A percentile compares a stretch with the other conserved stretches of the same genome.
These are phyloP conservation scores for Pugionium cornutum DNA, from an alignment of 345 rosid genomes.

Conservation along the genomic window DNA sequence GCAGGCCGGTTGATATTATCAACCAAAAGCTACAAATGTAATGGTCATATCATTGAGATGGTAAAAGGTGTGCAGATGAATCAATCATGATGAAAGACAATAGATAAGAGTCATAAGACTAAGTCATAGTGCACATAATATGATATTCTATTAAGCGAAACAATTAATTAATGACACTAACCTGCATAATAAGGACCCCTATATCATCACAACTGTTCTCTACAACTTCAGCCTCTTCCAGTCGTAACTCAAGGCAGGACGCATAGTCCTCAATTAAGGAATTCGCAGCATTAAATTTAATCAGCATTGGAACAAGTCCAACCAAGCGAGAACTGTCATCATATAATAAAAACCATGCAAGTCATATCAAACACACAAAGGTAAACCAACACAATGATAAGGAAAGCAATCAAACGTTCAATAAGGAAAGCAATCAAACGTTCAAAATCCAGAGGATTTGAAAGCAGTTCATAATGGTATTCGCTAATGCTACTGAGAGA, in stretches of 20 bases:
- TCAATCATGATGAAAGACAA: constrained; percentile 8
- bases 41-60: constrained; percentile 16
- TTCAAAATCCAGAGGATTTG: constrained; percentile 12
- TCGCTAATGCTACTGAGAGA: constrained; percentile 9
- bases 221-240: constrained; percentile 67
- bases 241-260: constrained; percentile 80
- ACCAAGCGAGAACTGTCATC: constrained; percentile 78
- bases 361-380: constrained; percentile 13
- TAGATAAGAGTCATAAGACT: not conserved
- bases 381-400: constrained; percentile 8
- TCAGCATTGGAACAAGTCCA: constrained; percentile 82
- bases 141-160: constrained; percentile 12
- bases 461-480: constrained; percentile 19
- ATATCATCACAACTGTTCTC: constrained; percentile 76
- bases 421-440: constrained; percentile 13
- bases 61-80: constrained; percentile 7
- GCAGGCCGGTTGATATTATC: constrained; percentile 84
- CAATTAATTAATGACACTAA: constrained; percentile 32
- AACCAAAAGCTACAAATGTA: constrained; percentile 70
- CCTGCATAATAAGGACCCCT: constrained; percentile 93
- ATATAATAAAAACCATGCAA: constrained; percentile 17
- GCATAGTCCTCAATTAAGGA: constrained; percentile 85
- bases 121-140: constrained; percentile 5
- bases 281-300: constrained; percentile 72
- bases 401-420: constrained; percentile 8